Evolutionary conservation across 208 protist species (phyloP).

Genomic region (Trypanosoma congolense): DNA sequence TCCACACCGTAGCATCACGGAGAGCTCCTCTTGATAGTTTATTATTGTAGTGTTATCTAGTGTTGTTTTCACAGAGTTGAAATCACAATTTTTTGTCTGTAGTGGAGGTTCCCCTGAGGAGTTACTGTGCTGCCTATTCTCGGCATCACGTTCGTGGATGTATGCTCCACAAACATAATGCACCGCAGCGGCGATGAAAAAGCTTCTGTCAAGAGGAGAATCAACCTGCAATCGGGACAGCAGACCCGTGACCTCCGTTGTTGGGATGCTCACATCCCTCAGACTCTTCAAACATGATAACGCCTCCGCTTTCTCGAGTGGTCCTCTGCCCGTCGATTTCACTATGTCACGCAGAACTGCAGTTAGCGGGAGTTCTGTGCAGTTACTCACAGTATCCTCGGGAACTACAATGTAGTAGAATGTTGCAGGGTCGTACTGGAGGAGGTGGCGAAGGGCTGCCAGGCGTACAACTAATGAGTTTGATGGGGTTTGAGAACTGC

Average conservation of each 20-base stretch:
- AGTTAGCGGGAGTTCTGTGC: not conserved
- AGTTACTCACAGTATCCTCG: constrained; percentile 1
- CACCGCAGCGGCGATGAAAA: constrained; percentile 12
- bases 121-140: not conserved
- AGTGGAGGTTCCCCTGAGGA: no score
- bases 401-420: constrained; percentile 20
- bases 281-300: constrained; percentile 12
- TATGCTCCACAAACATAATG: constrained; percentile 13
- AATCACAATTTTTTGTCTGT: no score
- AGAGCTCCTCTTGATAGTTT: not conserved
- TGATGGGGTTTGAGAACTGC: not conserved
- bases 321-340: not conserved
- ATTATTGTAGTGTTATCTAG: no score
- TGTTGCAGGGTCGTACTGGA: constrained; percentile 17
- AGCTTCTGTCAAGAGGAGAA: not conserved
- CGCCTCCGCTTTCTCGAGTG: constrained; percentile 20
- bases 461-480: constrained; percentile 15
- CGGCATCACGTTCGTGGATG: constrained; percentile 1
- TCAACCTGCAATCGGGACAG: constrained; percentile 1
- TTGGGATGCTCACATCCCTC: constrained; percentile 8
- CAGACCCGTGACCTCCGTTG: constrained; percentile 1
- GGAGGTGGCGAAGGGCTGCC: constrained; percentile 16
- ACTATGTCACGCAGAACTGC: constrained; percentile 15
- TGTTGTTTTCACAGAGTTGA: no score
- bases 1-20: constrained; percentile 1